Percentiles rank a stretch among this genome's conserved stretches.
These are phyloP conservation scores for Xerocomellus amylosporus DNA, from an alignment of 768 basidiomycete genomes.

Conservation along the genomic window DNA sequence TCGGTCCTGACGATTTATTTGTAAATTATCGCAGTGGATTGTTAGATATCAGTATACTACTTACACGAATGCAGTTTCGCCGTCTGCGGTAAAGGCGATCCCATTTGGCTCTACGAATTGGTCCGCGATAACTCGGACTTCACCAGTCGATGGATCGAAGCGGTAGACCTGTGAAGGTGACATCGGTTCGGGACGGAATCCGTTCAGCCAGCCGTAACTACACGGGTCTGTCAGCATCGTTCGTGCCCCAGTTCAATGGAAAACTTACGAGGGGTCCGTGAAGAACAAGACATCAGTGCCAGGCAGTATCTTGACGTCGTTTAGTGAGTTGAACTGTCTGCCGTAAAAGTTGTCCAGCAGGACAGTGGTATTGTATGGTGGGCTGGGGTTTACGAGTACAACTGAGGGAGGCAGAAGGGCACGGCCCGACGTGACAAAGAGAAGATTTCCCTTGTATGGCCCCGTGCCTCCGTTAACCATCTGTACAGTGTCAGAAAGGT, in stretches of 20 bases:
- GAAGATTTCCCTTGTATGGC: slow-evolving; percentile 53
- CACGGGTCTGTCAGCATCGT: not conserved
- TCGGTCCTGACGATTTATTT: slow-evolving; percentile 28
- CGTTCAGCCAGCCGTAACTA: slow-evolving; percentile 63
- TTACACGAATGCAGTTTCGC: slow-evolving; percentile 63
- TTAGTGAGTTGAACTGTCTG: slow-evolving; percentile 79
- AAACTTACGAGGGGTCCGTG: slow-evolving; percentile 64
- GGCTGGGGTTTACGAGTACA: slow-evolving; percentile 58
- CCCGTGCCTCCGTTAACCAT: slow-evolving; percentile 74
- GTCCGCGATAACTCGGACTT: slow-evolving; percentile 71
- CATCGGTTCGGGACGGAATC: slow-evolving; percentile 64
- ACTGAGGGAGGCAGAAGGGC: slow-evolving; percentile 61
- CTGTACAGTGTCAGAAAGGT: slow-evolving; percentile 55
- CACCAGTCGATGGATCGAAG: slow-evolving; percentile 59
- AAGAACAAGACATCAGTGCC: slow-evolving; percentile 67
- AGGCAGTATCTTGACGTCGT: slow-evolving; percentile 75
- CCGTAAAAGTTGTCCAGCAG: slow-evolving; percentile 79
- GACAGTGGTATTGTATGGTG: slow-evolving; percentile 66
- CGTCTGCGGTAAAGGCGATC: slow-evolving; percentile 65
- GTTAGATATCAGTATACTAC: slow-evolving; percentile 9
- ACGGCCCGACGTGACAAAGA: slow-evolving; percentile 65
- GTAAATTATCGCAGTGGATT: slow-evolving; percentile 4
- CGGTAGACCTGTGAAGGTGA: slow-evolving; percentile 78
- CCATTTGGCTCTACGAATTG: slow-evolving; percentile 76
- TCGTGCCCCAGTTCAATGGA: not conserved